Conservation (phyloP, 345 rosid genomes). For the Trapa bicornis region DNA sequence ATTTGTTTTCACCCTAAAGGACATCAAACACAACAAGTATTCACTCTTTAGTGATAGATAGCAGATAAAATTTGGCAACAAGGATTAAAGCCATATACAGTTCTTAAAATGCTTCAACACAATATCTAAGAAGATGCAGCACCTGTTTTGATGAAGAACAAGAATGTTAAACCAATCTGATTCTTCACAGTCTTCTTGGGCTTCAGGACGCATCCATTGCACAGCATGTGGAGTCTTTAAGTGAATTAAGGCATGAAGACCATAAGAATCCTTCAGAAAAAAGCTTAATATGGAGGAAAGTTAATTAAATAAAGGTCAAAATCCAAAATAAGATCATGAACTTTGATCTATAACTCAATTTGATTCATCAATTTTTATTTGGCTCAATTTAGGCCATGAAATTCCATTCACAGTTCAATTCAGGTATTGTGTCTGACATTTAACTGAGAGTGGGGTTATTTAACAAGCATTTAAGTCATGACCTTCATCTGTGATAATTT, state of each 20-base stretch:
- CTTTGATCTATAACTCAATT: too few species aligned
- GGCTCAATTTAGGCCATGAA: too few species aligned
- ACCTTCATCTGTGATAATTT: too few species aligned
- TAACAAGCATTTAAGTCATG: too few species aligned
- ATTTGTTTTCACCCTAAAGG: slow-evolving; percentile 78
- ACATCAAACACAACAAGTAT: not conserved
- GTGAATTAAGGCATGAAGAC: not conserved
- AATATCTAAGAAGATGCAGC: slow-evolving; percentile 12
- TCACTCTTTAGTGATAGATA: not conserved
- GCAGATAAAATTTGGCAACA: not conserved
- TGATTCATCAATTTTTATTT: too few species aligned
- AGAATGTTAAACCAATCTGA: slow-evolving; percentile 98
- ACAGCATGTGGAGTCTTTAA: slow-evolving; percentile 90
- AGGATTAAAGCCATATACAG: not conserved
- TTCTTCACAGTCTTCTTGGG: slow-evolving; percentile 66
- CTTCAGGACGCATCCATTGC: slow-evolving; percentile 99
- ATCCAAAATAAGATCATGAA: slow-evolving; percentile 19
- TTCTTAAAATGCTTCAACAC: not conserved
- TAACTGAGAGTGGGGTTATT: too few species aligned
- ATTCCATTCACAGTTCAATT: too few species aligned
- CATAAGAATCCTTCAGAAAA: not conserved
- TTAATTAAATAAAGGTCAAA: not conserved
- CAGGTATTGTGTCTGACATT: too few species aligned
- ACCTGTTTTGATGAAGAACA: slow-evolving; percentile 99
- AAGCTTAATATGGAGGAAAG: not conserved